A percentile compares a stretch with the other conserved stretches of the same genome.
Evolutionary conservation across 2,329 filamentous ascomycete species (phyloP).

Genomic region (Huntiella abstrusa): DNA sequence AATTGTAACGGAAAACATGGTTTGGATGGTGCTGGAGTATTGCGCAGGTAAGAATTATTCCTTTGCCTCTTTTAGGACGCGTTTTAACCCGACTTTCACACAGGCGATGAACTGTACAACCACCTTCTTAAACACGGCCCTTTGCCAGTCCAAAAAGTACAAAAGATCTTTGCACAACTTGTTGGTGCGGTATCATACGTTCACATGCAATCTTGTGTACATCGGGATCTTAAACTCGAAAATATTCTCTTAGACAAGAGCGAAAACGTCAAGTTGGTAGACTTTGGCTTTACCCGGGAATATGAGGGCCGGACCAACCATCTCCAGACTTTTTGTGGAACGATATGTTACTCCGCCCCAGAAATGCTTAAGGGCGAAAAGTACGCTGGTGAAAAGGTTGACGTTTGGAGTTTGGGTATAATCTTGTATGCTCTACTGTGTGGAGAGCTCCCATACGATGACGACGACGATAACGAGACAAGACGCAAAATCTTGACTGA

Average conservation of each 20-base stretch:
- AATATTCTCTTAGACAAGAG: conserved; percentile 64
- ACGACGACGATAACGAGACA: conserved; percentile 79
- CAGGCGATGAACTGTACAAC: conserved; percentile 93
- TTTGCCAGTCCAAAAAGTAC: conserved; percentile 67
- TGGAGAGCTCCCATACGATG: conserved; percentile 84
- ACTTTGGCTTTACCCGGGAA: conserved; percentile 95
- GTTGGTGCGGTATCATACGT: conserved; percentile 92
- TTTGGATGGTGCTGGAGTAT: conserved; percentile 95
- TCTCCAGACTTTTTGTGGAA: conserved; percentile 92
- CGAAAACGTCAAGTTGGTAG: conserved; percentile 91
- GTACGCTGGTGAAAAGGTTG: conserved; percentile 93
- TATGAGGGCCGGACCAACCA: conserved; percentile 92
- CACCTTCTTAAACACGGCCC: conserved; percentile 78
- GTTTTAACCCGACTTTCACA: conserved; percentile 5
- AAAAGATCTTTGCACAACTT: conserved; percentile 89
- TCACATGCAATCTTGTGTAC: conserved; percentile 85
- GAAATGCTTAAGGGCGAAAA: conserved; percentile 98
- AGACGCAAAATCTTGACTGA: conserved; percentile 68
- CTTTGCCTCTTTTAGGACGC: background rate
- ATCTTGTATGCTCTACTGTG: conserved; percentile 69
- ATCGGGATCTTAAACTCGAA: conserved; percentile 90
- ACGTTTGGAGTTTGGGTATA: conserved; percentile 82
- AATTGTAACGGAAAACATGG: conserved; percentile 83
- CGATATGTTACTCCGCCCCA: conserved; percentile 90
- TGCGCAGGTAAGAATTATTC: conserved; percentile 50